Conservation (phyloP, 116 monocot genomes). For the Papilionanthe hybrid region DNA sequence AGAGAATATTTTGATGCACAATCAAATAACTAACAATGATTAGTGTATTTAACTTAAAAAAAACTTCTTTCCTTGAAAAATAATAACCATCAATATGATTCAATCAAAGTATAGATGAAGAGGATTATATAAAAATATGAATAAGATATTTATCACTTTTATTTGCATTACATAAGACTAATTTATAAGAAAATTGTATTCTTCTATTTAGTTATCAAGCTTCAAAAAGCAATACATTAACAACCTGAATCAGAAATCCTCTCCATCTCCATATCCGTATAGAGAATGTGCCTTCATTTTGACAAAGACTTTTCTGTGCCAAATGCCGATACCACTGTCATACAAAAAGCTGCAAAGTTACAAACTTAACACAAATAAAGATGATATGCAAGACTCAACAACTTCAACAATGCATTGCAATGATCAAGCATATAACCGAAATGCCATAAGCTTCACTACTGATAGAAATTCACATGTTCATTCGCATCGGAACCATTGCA, state of each 20-base stretch:
- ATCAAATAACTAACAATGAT: background rate
- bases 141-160: background rate
- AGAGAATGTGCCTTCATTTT: constrained; percentile 44
- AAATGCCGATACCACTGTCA: constrained; percentile 88
- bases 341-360: constrained; percentile 6
- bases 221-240: constrained; percentile 3
- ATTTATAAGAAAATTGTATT: background rate
- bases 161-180: background rate
- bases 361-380: constrained; percentile 8
- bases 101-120: background rate
- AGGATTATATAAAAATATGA: background rate
- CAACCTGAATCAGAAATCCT: constrained; percentile 83
- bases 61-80: background rate
- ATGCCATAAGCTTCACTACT: background rate
- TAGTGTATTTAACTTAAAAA: too few relatives aligned
- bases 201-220: background rate
- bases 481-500: background rate
- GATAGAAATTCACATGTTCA: background rate
- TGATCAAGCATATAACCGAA: constrained; percentile 1
- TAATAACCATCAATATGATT: background rate
- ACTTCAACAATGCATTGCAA: constrained; percentile 7
- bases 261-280: constrained; percentile 88
- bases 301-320: constrained; percentile 54
- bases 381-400: background rate
- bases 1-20: background rate